Conservation (phyloP, 202 grass and related monocot species). For the Schoenoplectus tabernaemontani region DNA sequence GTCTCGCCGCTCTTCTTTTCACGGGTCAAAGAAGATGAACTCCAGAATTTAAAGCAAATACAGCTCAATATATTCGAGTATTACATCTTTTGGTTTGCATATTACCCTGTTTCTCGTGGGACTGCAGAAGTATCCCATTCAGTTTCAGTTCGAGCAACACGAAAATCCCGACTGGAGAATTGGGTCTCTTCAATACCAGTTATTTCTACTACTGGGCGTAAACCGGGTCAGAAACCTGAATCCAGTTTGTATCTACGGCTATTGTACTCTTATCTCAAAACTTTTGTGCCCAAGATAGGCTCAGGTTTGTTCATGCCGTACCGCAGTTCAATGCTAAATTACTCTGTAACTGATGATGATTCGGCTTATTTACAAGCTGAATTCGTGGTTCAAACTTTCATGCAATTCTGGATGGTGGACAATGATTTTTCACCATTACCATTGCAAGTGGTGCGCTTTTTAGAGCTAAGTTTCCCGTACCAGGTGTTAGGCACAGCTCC, state of each 20-base stretch:
- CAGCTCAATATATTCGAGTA: slow-evolving; percentile 75
- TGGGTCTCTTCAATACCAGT: slow-evolving; percentile 57
- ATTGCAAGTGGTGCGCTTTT: not conserved
- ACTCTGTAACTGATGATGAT: slow-evolving; percentile 26
- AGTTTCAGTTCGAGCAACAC: not conserved
- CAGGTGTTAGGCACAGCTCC: slow-evolving; percentile 26
- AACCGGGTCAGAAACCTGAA: slow-evolving; percentile 31
- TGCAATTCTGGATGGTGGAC: slow-evolving; percentile 78
- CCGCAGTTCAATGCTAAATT: slow-evolving; percentile 33
- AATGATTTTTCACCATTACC: slow-evolving; percentile 77
- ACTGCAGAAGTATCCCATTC: not conserved
- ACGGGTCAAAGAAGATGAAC: slow-evolving; percentile 38
- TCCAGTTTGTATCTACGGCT: slow-evolving; percentile 49
- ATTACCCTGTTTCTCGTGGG: slow-evolving; percentile 51
- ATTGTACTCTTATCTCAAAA: slow-evolving; percentile 54
- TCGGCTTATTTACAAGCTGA: slow-evolving; percentile 30
- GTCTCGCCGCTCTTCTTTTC: slow-evolving; percentile 39
- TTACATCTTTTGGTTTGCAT: slow-evolving; percentile 86
- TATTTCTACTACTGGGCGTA: slow-evolving; percentile 27
- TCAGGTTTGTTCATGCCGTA: slow-evolving; percentile 5
- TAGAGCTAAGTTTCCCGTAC: slow-evolving; percentile 21
- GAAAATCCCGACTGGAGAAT: slow-evolving; percentile 46
- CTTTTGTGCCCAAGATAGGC: slow-evolving; percentile 36
- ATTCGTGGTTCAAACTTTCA: slow-evolving; percentile 58
- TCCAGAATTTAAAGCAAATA: slow-evolving; percentile 32